A percentile compares a stretch with the other conserved stretches of the same genome.
Conservation (phyloP, 2,329 filamentous ascomycete species). For the Venturiaceae sp. region DNA sequence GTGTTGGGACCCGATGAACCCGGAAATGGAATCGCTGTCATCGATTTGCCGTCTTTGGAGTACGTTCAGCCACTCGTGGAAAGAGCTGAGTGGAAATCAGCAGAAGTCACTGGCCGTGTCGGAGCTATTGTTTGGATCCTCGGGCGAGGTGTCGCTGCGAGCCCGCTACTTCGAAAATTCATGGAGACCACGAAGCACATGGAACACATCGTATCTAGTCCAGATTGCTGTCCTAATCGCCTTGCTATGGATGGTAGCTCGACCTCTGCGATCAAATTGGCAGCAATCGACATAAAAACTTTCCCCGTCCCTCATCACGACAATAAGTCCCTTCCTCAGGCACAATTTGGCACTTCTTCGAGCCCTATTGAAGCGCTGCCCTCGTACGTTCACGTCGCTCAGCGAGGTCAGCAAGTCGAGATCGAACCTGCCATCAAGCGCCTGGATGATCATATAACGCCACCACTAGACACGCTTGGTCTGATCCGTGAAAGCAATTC, state of each 20-base stretch:
- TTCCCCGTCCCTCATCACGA: constrained; percentile 63
- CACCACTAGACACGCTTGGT: constrained; percentile 37
- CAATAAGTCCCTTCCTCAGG: constrained; percentile 40
- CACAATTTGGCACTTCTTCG: constrained; percentile 5
- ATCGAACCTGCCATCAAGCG: constrained; percentile 28
- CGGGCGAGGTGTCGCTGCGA: constrained; percentile 52
- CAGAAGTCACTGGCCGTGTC: constrained; percentile 57
- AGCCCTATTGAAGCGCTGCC: constrained; percentile 15
- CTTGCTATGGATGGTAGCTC: constrained; percentile 60
- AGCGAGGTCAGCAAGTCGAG: constrained; percentile 26
- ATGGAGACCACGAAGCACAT: constrained; percentile 51
- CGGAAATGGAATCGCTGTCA: constrained; percentile 66
- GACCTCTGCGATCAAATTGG: constrained; percentile 56
- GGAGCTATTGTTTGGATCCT: constrained; percentile 72
- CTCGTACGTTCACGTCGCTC: constrained; percentile 18
- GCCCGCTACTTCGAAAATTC: constrained; percentile 58
- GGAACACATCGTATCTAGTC: constrained; percentile 69
- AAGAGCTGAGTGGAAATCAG: constrained; percentile 61
- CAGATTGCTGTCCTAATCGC: constrained; percentile 66
- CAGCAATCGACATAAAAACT: constrained; percentile 60
- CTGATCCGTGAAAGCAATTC: constrained; percentile 16
- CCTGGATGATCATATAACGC: constrained; percentile 36
- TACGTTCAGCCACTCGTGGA: constrained; percentile 62
- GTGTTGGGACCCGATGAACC: constrained; percentile 60
- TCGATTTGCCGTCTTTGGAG: constrained; percentile 63